Evolutionary conservation across 805 yeast genomes (phyloP).

Genomic region (Schizosaccharomyces lindneri): DNA sequence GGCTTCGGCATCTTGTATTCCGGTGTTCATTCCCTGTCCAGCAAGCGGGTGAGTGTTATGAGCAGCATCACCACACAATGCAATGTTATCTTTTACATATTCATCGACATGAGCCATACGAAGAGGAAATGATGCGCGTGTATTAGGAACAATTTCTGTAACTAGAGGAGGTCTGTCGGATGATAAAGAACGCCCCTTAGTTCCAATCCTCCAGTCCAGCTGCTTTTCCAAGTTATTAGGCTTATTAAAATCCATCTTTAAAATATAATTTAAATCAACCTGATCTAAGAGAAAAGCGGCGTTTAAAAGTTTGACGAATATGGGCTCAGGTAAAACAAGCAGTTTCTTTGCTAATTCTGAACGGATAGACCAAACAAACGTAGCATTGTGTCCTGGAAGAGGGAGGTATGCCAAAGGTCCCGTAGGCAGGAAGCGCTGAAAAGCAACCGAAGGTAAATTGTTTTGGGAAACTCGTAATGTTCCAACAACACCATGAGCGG

Average conservation of each 20-base stretch:
- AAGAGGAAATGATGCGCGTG: constrained; percentile 76
- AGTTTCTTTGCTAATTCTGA: constrained; percentile 47
- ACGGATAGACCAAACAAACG: constrained; percentile 80
- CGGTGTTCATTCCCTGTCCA: constrained; percentile 96
- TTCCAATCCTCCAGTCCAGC: constrained; percentile 42
- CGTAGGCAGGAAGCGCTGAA: constrained; percentile 76
- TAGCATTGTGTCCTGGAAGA: constrained; percentile 62
- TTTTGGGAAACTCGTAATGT: constrained; percentile 45
- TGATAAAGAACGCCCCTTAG: constrained; percentile 16
- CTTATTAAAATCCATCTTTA: constrained; percentile 18
- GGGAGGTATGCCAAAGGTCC: constrained; percentile 90
- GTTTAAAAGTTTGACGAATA: constrained; percentile 48
- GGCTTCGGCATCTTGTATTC: constrained; percentile 70
- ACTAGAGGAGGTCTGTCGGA: constrained; percentile 40
- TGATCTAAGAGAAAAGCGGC: constrained; percentile 66
- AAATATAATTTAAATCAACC: constrained; percentile 52
- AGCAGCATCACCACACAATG: constrained; percentile 94
- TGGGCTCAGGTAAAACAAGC: constrained; percentile 29
- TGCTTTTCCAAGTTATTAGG: constrained; percentile 31
- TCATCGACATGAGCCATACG: constrained; percentile 75
- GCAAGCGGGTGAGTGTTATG: constrained; percentile 94
- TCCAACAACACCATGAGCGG: constrained; percentile 79
- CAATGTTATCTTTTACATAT: constrained; percentile 61
- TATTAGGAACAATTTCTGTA: constrained; percentile 27
- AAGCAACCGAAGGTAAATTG: constrained; percentile 49